Base-by-base conservation (phyloP, 805 yeast genomes). In the Sungouiella thailandica region DNA sequence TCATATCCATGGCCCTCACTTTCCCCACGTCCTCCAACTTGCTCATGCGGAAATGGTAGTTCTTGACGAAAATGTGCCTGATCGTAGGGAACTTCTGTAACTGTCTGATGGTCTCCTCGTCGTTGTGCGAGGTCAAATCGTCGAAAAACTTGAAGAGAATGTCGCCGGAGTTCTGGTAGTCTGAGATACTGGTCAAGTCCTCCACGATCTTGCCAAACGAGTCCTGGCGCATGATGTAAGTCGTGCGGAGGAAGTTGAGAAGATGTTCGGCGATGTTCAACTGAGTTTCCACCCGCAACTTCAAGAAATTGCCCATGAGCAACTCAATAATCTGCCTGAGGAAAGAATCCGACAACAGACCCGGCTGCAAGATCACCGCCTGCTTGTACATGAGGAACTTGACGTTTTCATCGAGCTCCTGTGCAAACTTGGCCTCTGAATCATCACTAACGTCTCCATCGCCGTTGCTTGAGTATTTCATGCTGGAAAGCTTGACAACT, bases 181-280 rank as follows among this genome's bases (percentile, higher is more conserved):
- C 52, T 3, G 47, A 30, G 14, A 53, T 37, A 7, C 35, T 39
- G 1, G 53, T 36, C 22, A 57, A 34, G 5, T 28, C 28, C 4
- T 29, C 28, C 10, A 47, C 33, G 9, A 60, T 43, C 8, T 41
- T 32, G 0, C 30, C 34, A 31, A 62, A 55, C 1, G 53, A 47
- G 2, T 49, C 48, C 22, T 53, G 58, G 12, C 58, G 46, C 47
- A 62, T 54, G 40, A 66, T 51, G 26, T 49, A 54, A 10, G 55
- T 50, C 1, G 68, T 55, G 25, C 72, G 39, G 11, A 65, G 39
- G 17, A 65, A 57, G 32, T 58, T 65, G 37, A 65, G 60, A 9
- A 57, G 40, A 28, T 57, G 47, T 32, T 55, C 68, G 3, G 49
- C 31, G 25, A 44, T 42, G 8, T 36, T 35, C 4, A 29, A 23